A percentile compares a stretch with the other conserved stretches of the same genome.
phyloP scores from a whole-genome alignment of 768 basidiomycete species.

The Trametes villosa region DNA sequence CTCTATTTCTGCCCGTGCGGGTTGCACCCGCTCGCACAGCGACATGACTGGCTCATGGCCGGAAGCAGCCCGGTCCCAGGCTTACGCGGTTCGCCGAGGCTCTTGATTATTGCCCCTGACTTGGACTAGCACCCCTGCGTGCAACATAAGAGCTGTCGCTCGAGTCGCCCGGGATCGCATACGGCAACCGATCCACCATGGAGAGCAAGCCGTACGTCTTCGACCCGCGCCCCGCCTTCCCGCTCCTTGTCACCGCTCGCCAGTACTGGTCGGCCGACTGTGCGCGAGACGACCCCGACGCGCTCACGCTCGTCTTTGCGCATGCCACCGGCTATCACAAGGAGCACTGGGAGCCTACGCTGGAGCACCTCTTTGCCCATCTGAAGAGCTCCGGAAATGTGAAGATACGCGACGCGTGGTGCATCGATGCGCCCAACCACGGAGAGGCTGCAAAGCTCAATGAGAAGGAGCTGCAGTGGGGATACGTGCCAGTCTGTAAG shows the following conservation, averaged over 20 bases:
- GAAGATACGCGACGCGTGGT: constrained; percentile 53
- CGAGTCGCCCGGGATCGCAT: too few relatives aligned
- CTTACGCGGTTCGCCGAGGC: too few relatives aligned
- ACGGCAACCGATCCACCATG: too few relatives aligned
- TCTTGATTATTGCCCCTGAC: too few relatives aligned
- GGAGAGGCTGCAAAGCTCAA: constrained; percentile 57
- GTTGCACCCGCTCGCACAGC: too few relatives aligned
- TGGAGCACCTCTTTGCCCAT: constrained; percentile 48
- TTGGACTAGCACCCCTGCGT: too few relatives aligned
- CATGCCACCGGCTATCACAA: constrained; percentile 61
- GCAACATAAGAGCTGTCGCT: too few relatives aligned
- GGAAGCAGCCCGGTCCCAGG: too few relatives aligned
- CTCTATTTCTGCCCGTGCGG: too few relatives aligned
- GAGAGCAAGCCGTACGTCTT: constrained; percentile 41
- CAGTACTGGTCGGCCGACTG: constrained; percentile 43
- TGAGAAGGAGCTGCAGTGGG: constrained; percentile 44
- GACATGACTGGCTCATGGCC: too few relatives aligned
- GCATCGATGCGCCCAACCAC: constrained; percentile 58
- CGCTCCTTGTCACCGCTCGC: constrained; percentile 52
- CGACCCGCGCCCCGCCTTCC: constrained; percentile 57
- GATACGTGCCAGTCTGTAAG: constrained; percentile 49
- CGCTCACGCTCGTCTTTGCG: constrained; percentile 51
- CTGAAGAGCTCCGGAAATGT: constrained; percentile 24
- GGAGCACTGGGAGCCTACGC: constrained; percentile 61
- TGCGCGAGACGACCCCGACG: constrained; percentile 24